Evolutionary conservation across 306 rosid genomes (phyloP).

Genomic region (Gleditsia sinensis): DNA sequence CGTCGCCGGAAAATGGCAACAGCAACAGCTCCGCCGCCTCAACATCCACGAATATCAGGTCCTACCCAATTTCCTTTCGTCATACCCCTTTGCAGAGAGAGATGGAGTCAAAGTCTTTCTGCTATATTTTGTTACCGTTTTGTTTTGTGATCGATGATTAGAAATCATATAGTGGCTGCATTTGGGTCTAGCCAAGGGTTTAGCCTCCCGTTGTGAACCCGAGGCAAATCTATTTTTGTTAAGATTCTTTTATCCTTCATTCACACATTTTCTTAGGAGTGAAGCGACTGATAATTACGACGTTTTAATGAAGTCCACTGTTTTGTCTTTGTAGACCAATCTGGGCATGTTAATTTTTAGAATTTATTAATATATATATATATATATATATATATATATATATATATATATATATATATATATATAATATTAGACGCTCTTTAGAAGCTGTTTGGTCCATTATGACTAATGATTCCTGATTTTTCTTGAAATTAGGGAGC

Average conservation of each 20-base stretch:
- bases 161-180: background rate
- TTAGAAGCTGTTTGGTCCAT: background rate
- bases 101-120: background rate
- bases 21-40: constrained; percentile 46
- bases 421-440: background rate
- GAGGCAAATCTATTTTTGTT: background rate
- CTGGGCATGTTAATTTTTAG: constrained; percentile 6
- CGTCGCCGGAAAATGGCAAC: constrained; percentile 44
- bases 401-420: too few relatives aligned
- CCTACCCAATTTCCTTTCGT: background rate
- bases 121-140: background rate
- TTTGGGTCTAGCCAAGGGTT: background rate
- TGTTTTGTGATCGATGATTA: background rate
- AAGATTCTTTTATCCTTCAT: background rate
- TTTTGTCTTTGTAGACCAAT: background rate
- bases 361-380: background rate
- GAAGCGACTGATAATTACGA: background rate
- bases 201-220: background rate
- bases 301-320: background rate
- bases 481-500: constrained; percentile 67
- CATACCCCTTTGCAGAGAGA: background rate
- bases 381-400: too few relatives aligned
- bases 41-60: constrained; percentile 83
- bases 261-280: background rate
- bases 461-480: background rate